Conservation (phyloP, 306 rosid genomes). For the Spatholobus suberectus region DNA sequence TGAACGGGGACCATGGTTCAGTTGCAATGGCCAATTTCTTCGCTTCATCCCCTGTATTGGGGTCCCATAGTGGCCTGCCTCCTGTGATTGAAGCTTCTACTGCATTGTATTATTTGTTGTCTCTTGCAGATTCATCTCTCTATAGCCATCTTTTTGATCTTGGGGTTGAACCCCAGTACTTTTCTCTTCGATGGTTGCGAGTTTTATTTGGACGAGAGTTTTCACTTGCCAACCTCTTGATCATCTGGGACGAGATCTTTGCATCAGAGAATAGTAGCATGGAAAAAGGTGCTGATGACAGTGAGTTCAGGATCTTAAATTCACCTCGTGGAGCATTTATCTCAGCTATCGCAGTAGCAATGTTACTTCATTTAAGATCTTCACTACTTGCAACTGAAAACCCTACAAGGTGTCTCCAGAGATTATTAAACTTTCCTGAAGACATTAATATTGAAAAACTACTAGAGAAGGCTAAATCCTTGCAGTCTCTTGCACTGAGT, state of each 20-base stretch:
- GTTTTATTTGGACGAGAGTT: constrained; percentile 95
- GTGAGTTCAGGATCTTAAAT: constrained; percentile 60
- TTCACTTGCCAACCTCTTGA: constrained; percentile 77
- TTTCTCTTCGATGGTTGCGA: constrained; percentile 95
- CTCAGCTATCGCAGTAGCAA: constrained; percentile 85
- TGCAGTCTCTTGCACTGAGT: constrained; percentile 74
- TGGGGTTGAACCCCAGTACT: constrained; percentile 97
- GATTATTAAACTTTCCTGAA: constrained; percentile 84
- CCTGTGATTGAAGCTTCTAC: constrained; percentile 94
- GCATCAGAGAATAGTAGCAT: constrained; percentile 68
- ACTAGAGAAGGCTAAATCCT: constrained; percentile 82
- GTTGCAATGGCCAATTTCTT: constrained; percentile 93
- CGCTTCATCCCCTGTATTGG: constrained; percentile 65
- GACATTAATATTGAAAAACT: constrained; percentile 67
- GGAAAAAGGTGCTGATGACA: constrained; percentile 53
- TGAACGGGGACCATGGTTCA: constrained; percentile 77
- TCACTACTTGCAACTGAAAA: constrained; percentile 92
- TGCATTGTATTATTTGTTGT: constrained; percentile 80
- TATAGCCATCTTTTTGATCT: constrained; percentile 94
- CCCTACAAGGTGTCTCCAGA: constrained; percentile 93
- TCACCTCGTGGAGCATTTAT: constrained; percentile 93
- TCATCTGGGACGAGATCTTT: constrained; percentile 95
- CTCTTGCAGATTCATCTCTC: constrained; percentile 80
- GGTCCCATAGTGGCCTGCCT: constrained; percentile 73
- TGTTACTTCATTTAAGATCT: constrained; percentile 89